These are phyloP conservation scores for Aspergillus tamarii DNA, from an alignment of 2,329 filamentous ascomycete genomes.

Conservation along the genomic window DNA sequence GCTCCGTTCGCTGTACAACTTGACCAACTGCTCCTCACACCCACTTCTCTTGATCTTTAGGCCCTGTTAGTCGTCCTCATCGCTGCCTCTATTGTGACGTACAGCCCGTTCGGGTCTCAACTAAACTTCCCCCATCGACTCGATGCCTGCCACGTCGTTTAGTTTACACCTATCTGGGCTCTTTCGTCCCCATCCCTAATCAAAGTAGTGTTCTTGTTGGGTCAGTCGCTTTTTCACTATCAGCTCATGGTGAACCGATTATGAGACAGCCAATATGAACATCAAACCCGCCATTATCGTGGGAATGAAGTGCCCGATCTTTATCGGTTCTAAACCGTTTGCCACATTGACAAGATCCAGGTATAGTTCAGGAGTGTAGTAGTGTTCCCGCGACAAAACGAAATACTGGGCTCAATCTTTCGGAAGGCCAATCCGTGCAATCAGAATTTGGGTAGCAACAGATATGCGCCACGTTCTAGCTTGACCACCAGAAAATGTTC, in stretches of 20 bases:
- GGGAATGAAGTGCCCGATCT: background rate
- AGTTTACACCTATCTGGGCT: background rate
- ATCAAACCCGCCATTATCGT: background rate
- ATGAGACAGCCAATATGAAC: background rate
- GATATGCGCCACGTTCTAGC: background rate
- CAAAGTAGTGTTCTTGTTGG: background rate
- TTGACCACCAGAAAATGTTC: background rate
- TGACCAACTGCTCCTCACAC: background rate
- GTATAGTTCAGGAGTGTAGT: background rate
- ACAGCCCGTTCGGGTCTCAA: slow-evolving; percentile 4
- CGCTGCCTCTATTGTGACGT: background rate
- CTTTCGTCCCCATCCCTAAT: background rate
- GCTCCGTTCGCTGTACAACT: slow-evolving; percentile 1
- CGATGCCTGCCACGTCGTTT: slow-evolving; percentile 2
- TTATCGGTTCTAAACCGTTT: background rate
- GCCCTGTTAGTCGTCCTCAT: slow-evolving; percentile 1
- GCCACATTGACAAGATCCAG: background rate
- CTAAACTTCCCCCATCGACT: slow-evolving; percentile 1
- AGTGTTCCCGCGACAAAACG: background rate
- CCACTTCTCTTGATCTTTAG: background rate
- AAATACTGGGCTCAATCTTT: background rate
- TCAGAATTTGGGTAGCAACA: background rate
- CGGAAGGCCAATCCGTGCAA: background rate
- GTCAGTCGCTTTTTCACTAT: background rate
- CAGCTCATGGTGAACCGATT: background rate